Evolutionary conservation across 805 yeast genomes (phyloP).

Genomic region (Wickerhamiella domercqiae): DNA sequence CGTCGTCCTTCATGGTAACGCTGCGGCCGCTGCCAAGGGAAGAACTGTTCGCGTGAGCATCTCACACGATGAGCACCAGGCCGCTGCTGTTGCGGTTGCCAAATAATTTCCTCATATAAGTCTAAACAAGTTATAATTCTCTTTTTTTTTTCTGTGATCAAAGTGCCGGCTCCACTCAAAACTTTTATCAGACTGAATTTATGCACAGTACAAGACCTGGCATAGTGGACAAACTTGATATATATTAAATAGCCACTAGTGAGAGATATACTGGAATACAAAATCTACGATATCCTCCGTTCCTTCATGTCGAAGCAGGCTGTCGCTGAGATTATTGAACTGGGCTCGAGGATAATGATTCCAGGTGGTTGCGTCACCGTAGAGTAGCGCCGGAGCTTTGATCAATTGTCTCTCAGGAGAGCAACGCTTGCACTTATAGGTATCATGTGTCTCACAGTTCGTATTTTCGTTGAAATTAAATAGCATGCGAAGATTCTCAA

Average conservation of each 20-base stretch:
- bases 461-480: conserved; percentile 53
- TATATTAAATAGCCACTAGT: conserved; percentile 27
- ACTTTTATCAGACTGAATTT: too few species aligned
- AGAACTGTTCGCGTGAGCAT: conserved; percentile 71
- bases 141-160: neutral
- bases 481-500: conserved; percentile 61
- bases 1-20: conserved; percentile 63
- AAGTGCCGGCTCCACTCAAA: too few species aligned
- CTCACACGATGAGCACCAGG: conserved; percentile 92
- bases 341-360: conserved; percentile 58
- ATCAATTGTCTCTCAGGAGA: conserved; percentile 40
- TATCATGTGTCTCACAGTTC: conserved; percentile 80
- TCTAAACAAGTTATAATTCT: neutral
- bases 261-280: conserved; percentile 89
- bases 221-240: too few species aligned
- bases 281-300: conserved; percentile 57
- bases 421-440: conserved; percentile 80
- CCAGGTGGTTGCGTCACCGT: conserved; percentile 98
- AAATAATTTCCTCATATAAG: neutral
- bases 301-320: conserved; percentile 54
- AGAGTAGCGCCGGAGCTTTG: conserved; percentile 73
- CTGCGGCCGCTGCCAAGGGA: conserved; percentile 52
- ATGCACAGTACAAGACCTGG: too few species aligned
- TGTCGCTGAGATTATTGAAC: conserved; percentile 56
- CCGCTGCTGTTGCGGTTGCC: conserved; percentile 86